A percentile compares a stretch with the other conserved stretches of the same genome.
phyloP scores from a whole-genome alignment of 176 grass and related monocot species.

The Hsuehochloa calcarea region DNA sequence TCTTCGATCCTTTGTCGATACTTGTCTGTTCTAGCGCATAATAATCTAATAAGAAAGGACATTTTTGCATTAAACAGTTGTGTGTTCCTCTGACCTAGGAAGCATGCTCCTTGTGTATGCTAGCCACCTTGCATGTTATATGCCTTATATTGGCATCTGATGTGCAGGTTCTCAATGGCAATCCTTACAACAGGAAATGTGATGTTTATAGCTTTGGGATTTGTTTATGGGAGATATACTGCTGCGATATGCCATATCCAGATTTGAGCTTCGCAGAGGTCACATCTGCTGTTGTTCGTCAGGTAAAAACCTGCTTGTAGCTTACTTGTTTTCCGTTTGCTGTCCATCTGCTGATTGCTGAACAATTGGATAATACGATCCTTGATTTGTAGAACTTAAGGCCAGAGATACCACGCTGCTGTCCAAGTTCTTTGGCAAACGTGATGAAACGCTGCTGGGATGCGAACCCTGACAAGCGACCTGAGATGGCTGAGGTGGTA shows the following conservation, averaged over 20 bases:
- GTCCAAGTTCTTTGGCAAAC: slow-evolving; percentile 69
- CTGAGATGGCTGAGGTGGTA: slow-evolving; percentile 85
- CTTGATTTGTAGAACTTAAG: slow-evolving; percentile 63
- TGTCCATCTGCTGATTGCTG: background rate
- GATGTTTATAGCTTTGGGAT: slow-evolving; percentile 97
- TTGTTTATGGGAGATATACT: slow-evolving; percentile 93
- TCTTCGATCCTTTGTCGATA: background rate
- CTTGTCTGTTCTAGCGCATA: background rate
- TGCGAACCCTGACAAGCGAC: slow-evolving; percentile 74
- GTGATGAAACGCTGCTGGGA: slow-evolving; percentile 98
- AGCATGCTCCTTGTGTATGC: background rate
- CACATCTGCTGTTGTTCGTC: slow-evolving; percentile 89
- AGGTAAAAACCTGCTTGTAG: slow-evolving; percentile 43
- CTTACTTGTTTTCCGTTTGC: background rate
- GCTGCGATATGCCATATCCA: slow-evolving; percentile 97
- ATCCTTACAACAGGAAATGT: slow-evolving; percentile 92
- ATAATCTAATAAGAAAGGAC: background rate
- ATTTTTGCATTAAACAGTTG: background rate
- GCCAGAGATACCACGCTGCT: slow-evolving; percentile 94
- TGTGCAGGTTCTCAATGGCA: slow-evolving; percentile 93
- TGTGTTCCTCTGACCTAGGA: background rate
- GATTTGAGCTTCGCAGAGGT: slow-evolving; percentile 92
- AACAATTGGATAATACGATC: background rate
- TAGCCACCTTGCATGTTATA: background rate
- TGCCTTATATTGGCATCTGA: slow-evolving; percentile 6